Conservation (phyloP, 345 rosid genomes). For the Anastatica hierochuntica region DNA sequence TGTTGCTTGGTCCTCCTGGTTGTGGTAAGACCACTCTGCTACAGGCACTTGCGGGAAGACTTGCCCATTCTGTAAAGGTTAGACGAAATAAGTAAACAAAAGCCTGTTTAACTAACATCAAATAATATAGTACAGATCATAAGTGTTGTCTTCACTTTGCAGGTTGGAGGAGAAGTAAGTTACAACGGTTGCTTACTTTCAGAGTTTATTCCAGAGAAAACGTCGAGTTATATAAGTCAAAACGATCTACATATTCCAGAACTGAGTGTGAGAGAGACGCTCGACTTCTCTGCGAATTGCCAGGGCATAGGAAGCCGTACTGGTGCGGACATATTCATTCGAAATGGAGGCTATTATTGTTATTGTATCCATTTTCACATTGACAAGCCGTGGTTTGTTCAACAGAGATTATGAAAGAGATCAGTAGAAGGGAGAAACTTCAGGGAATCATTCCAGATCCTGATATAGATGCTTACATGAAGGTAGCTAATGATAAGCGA, state of each 20-base stretch:
- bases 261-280: constrained; percentile 58
- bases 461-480: constrained; percentile 54
- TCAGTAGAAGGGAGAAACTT: constrained; percentile 48
- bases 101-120: not conserved
- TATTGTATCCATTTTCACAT: not conserved
- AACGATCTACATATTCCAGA: constrained; percentile 57
- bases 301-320: constrained; percentile 50
- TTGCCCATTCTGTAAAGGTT: constrained; percentile 42
- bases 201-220: constrained; percentile 54
- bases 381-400: too few species aligned
- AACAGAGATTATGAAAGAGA: constrained; percentile 46
- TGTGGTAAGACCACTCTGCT: constrained; percentile 55
- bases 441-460: constrained; percentile 48
- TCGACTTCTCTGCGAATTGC: constrained; percentile 52
- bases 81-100: not conserved
- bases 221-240: constrained; percentile 59
- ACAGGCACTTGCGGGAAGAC: constrained; percentile 48
- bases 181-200: constrained; percentile 49
- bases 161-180: constrained; percentile 44
- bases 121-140: not conserved
- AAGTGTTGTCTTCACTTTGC: constrained; percentile 9
- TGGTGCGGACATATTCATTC: constrained; percentile 20
- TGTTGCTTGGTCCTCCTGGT: constrained; percentile 62
- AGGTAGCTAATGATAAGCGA: constrained; percentile 26
- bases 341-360: not conserved